Evolutionary conservation across 352 stramenopile species (phyloP), one percentile per base, ranked within the genome.

Genomic region (Phytopythium oedochilum): DNA sequence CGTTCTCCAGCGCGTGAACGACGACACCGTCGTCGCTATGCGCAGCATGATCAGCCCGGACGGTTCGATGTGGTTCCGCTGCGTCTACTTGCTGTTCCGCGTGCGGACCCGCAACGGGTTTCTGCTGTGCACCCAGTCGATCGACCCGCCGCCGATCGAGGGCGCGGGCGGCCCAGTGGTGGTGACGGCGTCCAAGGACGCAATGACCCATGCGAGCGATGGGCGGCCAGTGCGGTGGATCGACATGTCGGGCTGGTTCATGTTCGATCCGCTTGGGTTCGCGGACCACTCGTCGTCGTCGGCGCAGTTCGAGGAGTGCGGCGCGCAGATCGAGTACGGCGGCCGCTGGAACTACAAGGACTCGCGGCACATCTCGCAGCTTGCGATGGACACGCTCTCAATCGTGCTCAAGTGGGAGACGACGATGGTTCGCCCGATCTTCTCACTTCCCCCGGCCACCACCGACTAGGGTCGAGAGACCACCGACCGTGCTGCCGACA

Each of bases 361-460:
- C 55, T 42, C 65, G 43, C 52, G 62, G n/a, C 75, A 78, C 23
- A 22, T 87, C 22, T 54, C 68, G 26, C 65, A 46, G 28, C 67
- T 90, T 11, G 77, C 73, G 18, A 87, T 90, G 75, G 68, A 86
- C 58, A 80, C 78, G 53, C 59, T 90, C 43, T 80, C 77, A n/a
- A 63, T 80, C 36, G 80, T 73, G 28, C 64, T 86, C 46, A 78
- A 72, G 55, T 88, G 80, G 77, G 77, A 88, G 55, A 71, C 39
- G 25, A 73, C 83, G 48, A 88, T 88, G 66, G 68, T 90, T 7
- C 56, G 52, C 3, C 80, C 80, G 1, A 57, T 82, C 18, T 90
- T 90, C 58, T 67, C 55, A 5, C 58, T 90, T 17, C 75, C 73
- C 5, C 28, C 71, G 18, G 66, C 65, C 5, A 59, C 55, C 42